A percentile compares a stretch with the other conserved stretches of the same genome.
Conservation (phyloP, 345 rosid species). For the Aquilaria sinensis region DNA sequence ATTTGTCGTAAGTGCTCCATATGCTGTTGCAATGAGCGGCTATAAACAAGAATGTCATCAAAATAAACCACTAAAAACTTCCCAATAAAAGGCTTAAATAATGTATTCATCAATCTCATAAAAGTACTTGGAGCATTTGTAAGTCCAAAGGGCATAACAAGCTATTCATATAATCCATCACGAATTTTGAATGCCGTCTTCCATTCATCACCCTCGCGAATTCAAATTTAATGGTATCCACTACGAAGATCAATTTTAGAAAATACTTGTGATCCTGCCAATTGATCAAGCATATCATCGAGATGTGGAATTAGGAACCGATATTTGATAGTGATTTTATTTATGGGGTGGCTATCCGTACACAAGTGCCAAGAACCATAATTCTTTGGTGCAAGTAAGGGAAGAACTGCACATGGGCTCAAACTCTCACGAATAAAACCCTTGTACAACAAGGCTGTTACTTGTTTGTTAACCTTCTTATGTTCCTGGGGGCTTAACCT, state of each 20-base stretch:
- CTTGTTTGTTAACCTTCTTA: too few relatives aligned
- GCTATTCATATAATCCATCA: background rate
- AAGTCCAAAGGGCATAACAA: background rate
- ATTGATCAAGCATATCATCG: background rate
- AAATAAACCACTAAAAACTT: background rate
- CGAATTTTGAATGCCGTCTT: background rate
- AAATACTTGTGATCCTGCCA: background rate
- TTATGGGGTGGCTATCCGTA: background rate
- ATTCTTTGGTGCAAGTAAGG: background rate
- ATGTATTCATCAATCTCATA: too few relatives aligned
- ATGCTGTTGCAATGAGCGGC: too few relatives aligned
- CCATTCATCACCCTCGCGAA: background rate
- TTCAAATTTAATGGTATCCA: background rate
- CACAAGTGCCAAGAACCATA: background rate
- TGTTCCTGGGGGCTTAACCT: too few relatives aligned
- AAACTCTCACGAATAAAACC: too few relatives aligned
- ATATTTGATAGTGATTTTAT: conserved; percentile 1
- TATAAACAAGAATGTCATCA: background rate
- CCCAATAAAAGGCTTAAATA: too few relatives aligned
- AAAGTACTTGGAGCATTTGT: too few relatives aligned
- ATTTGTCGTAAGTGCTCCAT: too few relatives aligned
- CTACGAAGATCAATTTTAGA: too few relatives aligned
- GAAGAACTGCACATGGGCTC: background rate
- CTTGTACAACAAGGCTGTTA: too few relatives aligned
- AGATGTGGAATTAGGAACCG: background rate